These are phyloP conservation scores for Oryza coarctata DNA, from an alignment of 176 grass and related monocot genomes.

Conservation along the genomic window DNA sequence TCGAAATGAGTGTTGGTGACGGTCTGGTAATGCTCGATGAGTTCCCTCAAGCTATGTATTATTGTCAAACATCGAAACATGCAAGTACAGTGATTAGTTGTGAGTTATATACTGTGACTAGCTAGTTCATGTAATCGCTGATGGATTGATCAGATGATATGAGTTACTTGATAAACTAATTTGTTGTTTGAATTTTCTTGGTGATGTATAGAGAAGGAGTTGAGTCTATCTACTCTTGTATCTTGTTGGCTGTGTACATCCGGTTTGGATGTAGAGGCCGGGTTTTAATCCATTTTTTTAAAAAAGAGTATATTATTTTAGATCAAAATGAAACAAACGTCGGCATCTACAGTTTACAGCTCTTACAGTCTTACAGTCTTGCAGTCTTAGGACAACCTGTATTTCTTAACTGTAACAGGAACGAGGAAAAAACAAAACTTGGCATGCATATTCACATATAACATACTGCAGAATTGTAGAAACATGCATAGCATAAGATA, in stretches of 20 bases:
- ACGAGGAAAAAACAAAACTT: background rate
- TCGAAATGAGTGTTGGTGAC: slow-evolving; percentile 61
- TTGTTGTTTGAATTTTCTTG: background rate
- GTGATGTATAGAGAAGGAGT: no score
- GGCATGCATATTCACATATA: background rate
- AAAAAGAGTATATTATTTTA: background rate
- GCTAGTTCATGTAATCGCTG: background rate
- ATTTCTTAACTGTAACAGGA: background rate
- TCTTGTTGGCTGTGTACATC: no score
- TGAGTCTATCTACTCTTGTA: no score
- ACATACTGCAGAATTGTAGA: background rate
- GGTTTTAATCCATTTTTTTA: no score
- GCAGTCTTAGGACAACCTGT: background rate
- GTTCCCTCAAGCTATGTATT: slow-evolving; percentile 57
- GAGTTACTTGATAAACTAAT: background rate
- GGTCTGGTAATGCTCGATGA: slow-evolving; percentile 79
- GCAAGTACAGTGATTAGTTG: background rate
- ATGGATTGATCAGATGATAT: background rate
- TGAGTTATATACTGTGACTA: background rate
- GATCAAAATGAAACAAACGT: background rate
- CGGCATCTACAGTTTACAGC: background rate
- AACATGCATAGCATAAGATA: background rate
- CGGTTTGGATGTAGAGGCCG: no score
- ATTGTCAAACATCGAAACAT: background rate
- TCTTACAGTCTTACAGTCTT: background rate